Conservation (phyloP, 2,329 filamentous ascomycete species). For the Aspergillus neoniger region DNA sequence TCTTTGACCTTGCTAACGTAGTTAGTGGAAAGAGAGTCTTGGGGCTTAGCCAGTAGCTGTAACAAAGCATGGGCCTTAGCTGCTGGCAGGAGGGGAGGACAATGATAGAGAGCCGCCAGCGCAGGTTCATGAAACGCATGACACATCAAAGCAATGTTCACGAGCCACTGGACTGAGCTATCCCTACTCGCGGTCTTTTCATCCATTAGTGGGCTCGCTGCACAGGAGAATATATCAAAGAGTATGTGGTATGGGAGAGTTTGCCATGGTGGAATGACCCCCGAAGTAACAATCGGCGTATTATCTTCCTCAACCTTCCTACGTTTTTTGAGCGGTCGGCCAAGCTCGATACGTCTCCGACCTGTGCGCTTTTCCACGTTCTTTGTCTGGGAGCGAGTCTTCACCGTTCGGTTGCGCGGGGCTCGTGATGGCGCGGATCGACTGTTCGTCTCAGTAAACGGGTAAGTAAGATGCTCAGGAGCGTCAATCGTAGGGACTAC, state of each 20-base stretch:
- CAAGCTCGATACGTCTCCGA: slow-evolving; percentile 22
- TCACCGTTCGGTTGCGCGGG: slow-evolving; percentile 22
- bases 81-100: slow-evolving; percentile 63
- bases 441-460: slow-evolving; percentile 12
- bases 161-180: slow-evolving; percentile 58
- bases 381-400: slow-evolving; percentile 23
- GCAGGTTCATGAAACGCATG: slow-evolving; percentile 70
- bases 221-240: slow-evolving; percentile 68
- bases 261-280: slow-evolving; percentile 58
- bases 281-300: slow-evolving; percentile 22
- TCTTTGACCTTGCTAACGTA: slow-evolving; percentile 72
- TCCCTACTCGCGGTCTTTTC: slow-evolving; percentile 27
- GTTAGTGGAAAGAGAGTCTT: slow-evolving; percentile 55
- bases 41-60: slow-evolving; percentile 58
- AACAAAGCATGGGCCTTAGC: slow-evolving; percentile 52
- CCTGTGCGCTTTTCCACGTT: slow-evolving; percentile 20
- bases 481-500: slow-evolving; percentile 14
- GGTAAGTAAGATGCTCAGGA: slow-evolving; percentile 8
- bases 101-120: slow-evolving; percentile 69
- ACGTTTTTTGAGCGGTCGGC: slow-evolving; percentile 30
- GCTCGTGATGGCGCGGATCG: slow-evolving; percentile 12
- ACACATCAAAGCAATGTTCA: slow-evolving; percentile 64
- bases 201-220: slow-evolving; percentile 60
- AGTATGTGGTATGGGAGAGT: slow-evolving; percentile 70
- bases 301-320: slow-evolving; percentile 25